Evolutionary conservation across 768 basidiomycete species (phyloP), one percentile per base, ranked within the genome.

Genomic region (Cubamyces lactineus): DNA sequence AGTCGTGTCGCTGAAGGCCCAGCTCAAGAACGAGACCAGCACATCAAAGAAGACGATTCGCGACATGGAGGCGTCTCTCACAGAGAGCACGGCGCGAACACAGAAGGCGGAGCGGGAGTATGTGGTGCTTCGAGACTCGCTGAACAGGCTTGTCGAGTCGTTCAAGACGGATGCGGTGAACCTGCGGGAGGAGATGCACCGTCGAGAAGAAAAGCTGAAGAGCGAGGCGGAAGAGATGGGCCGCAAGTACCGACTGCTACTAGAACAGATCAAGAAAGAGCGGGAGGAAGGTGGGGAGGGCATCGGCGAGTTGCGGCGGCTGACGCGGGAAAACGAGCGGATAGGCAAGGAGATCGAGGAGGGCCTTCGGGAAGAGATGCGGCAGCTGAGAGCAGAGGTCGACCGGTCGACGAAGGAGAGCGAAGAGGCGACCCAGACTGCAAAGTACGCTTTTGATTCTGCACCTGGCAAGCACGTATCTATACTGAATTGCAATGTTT

Each of bases 31-130:
- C 16, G 91, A 93, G 70, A 86, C 88, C 1, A 73, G 85, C 2
- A 81, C 82, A 13, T 84, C 88, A 9, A 94, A 94, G 74, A 89
- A 89, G 71, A 77, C 85, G 0, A 71, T 93, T 12, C 86, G 89
- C 21, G 92, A 94, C 68, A 91, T 94, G 91, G 91, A 93, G 72
- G 57, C 83, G 7, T 77, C 87, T 6, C 80, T 94, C 28, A 68
- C 84, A 1, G 91, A 93, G 74, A 89, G 89, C 2, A 88, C 88
- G 0, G 82, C 91, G 2, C 77, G 89, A 16, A 91, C 89, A 16
- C 86, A 89, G 70, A 92, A 91, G 75, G 85, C 84, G 19, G 90
- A 94, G 72, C 82, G 91, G 40, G 94, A 95, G 75, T 96, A 94
- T 66, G 77, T 86, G 63, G 88, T 87, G 0, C 75, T 96, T 53